Base-by-base conservation (phyloP, 305 asterid species). In the Fraxinus ornus region DNA sequence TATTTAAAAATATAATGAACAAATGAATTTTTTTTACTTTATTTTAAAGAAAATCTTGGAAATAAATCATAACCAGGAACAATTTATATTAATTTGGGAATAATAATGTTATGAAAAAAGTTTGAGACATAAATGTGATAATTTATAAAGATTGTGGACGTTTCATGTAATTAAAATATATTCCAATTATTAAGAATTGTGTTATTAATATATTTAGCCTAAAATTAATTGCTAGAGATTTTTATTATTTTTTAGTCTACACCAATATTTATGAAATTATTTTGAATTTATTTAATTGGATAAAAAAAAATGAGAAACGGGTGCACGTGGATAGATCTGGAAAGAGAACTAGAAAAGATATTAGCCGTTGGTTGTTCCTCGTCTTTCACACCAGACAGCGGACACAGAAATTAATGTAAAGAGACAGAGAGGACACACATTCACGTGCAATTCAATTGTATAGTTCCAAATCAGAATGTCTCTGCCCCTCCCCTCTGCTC, bases 391-490 rank as follows among this genome's bases (percentile, higher is more conserved):
- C 64, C 73, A 28, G 37, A 47, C 86, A 80, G 41, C 76, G 86
- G 91, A 87, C 92, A 90, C 94, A 86, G 93, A 92, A 91, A 88
- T 90, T 87, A 92, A 92, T 89, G 93, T 84, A 86, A 78, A 87
- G 78, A 74, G 90, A 88, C 89, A 91, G 83, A 75, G 75, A 89
- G 89, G 91, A 88, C 88, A 88, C 89, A 86, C 83, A 82, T 89
- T 92, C 96, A 92, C 96, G 96, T 92, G 96, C 92, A 91, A 90
- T 82, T 88, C 83, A 83, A 78, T 87, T 83, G 70, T 80, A 57
- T 70, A 70, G 80, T 91, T 85, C 90, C 86, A 86, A 81, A 79
- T 88, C 91, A 88, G 92, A 87, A 90, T 90, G 90, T 90, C 95
- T 70, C 84, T 84, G 83, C 84, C 85, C 64, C 21, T 3, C 39